phyloP scores from a whole-genome alignment of 768 basidiomycete genomes.

The Leucosporidium scottii region DNA sequence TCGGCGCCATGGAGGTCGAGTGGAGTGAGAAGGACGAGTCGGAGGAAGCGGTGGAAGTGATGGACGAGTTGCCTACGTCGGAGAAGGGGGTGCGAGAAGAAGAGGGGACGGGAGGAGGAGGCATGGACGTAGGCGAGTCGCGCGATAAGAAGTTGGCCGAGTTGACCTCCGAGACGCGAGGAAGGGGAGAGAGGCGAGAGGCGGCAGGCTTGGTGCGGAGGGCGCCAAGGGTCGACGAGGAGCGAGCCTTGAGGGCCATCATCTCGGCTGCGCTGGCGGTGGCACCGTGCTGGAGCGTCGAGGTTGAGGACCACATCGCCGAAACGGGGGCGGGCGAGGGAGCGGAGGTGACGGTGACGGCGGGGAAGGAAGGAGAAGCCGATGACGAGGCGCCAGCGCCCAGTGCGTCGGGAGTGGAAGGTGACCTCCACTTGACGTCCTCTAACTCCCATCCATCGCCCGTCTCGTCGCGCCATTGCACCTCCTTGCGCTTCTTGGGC shows the following conservation, averaged over 20 bases:
- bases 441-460: conserved; percentile 27
- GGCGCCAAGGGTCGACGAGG: conserved; percentile 1
- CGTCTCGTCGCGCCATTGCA: conserved; percentile 31
- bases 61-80: conserved; percentile 17
- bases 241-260: conserved; percentile 19
- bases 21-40: not conserved
- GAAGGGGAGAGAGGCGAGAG: not conserved
- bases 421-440: conserved; percentile 23
- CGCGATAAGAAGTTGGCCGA: conserved; percentile 23
- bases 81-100: conserved; percentile 14
- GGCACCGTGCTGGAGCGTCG: not conserved
- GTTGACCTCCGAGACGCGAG: conserved; percentile 7
- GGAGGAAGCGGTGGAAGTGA: not conserved
- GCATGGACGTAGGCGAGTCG: not conserved
- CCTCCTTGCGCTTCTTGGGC: conserved; percentile 26
- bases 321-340: not conserved
- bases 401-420: conserved; percentile 6
- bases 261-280: conserved; percentile 17
- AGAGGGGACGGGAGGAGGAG: not conserved
- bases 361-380: not conserved
- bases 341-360: conserved; percentile 10
- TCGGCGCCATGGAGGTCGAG: conserved; percentile 23
- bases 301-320: conserved; percentile 19
- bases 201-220: not conserved
- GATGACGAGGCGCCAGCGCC: not conserved